Conservation (phyloP, 2,329 filamentous ascomycete species). For the Aureobasidium vineae region DNA sequence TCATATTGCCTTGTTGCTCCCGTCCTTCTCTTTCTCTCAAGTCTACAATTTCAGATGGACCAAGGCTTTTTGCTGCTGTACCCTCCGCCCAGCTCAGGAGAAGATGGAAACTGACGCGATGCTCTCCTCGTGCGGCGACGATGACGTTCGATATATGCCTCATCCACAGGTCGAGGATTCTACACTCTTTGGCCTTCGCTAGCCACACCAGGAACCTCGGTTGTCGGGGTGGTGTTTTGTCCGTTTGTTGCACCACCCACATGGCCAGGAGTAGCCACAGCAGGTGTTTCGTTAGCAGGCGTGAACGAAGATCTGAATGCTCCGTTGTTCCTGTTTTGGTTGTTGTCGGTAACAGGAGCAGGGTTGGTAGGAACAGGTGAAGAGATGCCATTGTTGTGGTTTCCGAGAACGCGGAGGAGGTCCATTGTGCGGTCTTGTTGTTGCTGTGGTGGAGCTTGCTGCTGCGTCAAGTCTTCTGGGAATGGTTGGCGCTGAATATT, state of each 20-base stretch:
- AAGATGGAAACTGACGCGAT: neutral
- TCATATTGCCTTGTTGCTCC: no score
- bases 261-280: neutral
- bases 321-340: slow-evolving; percentile 19
- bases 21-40: neutral
- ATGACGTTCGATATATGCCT: neutral
- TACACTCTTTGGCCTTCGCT: slow-evolving; percentile 14
- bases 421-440: slow-evolving; percentile 23
- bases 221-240: neutral
- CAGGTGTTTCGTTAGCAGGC: neutral
- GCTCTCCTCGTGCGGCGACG: neutral
- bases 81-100: neutral
- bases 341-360: neutral
- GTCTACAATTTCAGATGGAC: neutral
- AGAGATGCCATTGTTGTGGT: neutral
- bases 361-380: neutral
- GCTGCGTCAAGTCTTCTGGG: slow-evolving; percentile 3
- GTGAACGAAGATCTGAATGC: slow-evolving; percentile 11
- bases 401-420: slow-evolving; percentile 12
- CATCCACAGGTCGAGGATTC: neutral
- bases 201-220: neutral
- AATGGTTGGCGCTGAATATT: neutral
- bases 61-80: neutral
- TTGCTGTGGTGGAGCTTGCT: slow-evolving; percentile 1
- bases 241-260: neutral